Conservation (phyloP, 1,139 yeast species). For the Yamadazyma dushanensis region DNA sequence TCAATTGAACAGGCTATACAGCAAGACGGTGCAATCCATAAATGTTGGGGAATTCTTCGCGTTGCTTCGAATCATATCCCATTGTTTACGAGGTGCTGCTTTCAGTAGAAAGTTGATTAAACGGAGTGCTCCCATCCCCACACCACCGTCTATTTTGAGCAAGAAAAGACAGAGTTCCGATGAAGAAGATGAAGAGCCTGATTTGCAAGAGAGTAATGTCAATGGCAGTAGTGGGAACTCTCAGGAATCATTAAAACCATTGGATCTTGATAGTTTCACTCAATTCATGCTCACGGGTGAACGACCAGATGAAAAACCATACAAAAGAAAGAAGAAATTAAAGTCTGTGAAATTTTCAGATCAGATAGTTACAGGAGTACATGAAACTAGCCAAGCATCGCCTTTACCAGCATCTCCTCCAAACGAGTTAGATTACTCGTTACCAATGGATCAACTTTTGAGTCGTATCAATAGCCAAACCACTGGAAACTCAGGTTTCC, state of each 20-base stretch:
- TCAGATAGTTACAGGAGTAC: constrained; percentile 50
- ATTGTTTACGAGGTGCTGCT: constrained; percentile 45
- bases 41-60: constrained; percentile 81
- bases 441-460: constrained; percentile 75
- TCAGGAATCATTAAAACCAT: constrained; percentile 24
- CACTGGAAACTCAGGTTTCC: constrained; percentile 13
- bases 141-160: constrained; percentile 66
- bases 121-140: constrained; percentile 58
- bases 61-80: constrained; percentile 62
- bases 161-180: constrained; percentile 52
- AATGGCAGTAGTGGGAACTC: constrained; percentile 12
- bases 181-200: constrained; percentile 23
- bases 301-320: constrained; percentile 48
- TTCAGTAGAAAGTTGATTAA: constrained; percentile 54
- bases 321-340: constrained; percentile 35
- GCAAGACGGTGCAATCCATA: constrained; percentile 48
- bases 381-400: constrained; percentile 21
- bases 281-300: constrained; percentile 74
- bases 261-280: constrained; percentile 71
- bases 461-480: constrained; percentile 34
- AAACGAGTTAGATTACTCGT: constrained; percentile 50
- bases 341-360: constrained; percentile 75
- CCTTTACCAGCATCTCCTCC: constrained; percentile 26
- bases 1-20: constrained; percentile 50
- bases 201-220: constrained; percentile 17